Evolutionary conservation across 768 basidiomycete species (phyloP).

Genomic region (Zangia roseola): DNA sequence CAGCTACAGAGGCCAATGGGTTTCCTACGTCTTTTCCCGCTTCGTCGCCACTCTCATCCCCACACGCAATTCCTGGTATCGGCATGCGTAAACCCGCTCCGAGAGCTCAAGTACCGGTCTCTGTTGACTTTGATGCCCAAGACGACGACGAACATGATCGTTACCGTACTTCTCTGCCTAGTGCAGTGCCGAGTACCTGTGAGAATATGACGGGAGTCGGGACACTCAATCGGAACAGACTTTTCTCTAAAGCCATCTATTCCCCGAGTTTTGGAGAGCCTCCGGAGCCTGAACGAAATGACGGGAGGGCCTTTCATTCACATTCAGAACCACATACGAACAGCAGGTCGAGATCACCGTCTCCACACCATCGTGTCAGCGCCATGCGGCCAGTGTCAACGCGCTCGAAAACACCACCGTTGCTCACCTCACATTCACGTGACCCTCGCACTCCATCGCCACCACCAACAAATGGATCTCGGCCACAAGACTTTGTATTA

Average conservation of each 20-base stretch:
- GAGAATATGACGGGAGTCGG: slow-evolving; percentile 73
- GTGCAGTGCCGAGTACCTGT: slow-evolving; percentile 48
- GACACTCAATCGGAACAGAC: slow-evolving; percentile 29
- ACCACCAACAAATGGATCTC: slow-evolving; percentile 18
- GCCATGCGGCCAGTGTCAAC: slow-evolving; percentile 35
- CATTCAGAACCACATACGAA: slow-evolving; percentile 17
- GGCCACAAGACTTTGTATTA: slow-evolving; percentile 19
- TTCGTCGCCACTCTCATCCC: slow-evolving; percentile 17
- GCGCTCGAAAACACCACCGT: slow-evolving; percentile 42
- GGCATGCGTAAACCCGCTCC: slow-evolving; percentile 63
- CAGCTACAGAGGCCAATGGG: slow-evolving; percentile 33
- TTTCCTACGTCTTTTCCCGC: slow-evolving; percentile 17
- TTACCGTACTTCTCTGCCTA: slow-evolving; percentile 49
- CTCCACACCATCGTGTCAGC: slow-evolving; percentile 25
- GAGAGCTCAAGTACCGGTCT: slow-evolving; percentile 59
- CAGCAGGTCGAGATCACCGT: slow-evolving; percentile 23
- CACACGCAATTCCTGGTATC: slow-evolving; percentile 32
- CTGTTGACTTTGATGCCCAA: slow-evolving; percentile 44
- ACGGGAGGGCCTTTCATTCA: slow-evolving; percentile 15
- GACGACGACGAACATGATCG: slow-evolving; percentile 33
- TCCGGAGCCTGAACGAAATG: slow-evolving; percentile 11
- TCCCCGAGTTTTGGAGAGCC: slow-evolving; percentile 9
- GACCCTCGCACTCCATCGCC: slow-evolving; percentile 26
- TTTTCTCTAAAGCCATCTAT: slow-evolving; percentile 21
- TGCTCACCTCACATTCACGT: slow-evolving; percentile 30